Conservation (phyloP, 768 basidiomycete species). For the Boletus tomentosulus region DNA sequence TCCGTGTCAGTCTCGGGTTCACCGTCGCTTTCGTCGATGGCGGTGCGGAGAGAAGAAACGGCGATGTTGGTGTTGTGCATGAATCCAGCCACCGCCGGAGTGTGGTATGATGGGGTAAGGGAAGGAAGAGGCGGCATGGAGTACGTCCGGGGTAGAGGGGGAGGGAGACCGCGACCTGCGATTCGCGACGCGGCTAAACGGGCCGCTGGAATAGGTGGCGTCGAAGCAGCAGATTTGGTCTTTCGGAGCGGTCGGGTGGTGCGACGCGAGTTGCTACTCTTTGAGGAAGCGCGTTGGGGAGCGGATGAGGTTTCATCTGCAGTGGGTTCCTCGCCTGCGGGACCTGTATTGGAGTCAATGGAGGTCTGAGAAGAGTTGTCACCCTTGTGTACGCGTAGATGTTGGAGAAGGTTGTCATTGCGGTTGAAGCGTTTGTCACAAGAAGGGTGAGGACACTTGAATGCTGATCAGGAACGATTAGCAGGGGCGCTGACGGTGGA, state of each 20-base stretch:
- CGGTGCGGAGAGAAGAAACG: conserved; percentile 33
- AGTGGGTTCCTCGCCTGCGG: conserved; percentile 21
- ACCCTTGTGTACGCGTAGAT: conserved; percentile 64
- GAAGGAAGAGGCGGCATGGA: conserved; percentile 32
- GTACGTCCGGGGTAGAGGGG: conserved; percentile 31
- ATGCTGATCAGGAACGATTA: conserved; percentile 47
- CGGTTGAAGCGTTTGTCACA: conserved; percentile 76
- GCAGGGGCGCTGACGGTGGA: conserved; percentile 10
- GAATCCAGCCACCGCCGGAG: conserved; percentile 24
- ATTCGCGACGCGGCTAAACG: conserved; percentile 32
- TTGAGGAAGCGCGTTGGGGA: conserved; percentile 24
- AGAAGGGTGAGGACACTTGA: conserved; percentile 60
- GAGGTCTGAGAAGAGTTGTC: conserved; percentile 34
- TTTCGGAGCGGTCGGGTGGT: conserved; percentile 31
- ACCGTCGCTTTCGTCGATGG: conserved; percentile 34
- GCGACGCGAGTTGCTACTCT: conserved; percentile 21
- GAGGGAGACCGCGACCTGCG: conserved; percentile 27
- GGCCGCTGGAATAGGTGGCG: conserved; percentile 31
- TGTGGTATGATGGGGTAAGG: conserved; percentile 25
- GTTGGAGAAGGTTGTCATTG: conserved; percentile 78
- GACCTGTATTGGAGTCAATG: conserved; percentile 26
- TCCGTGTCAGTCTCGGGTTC: conserved; percentile 33
- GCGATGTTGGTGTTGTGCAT: conserved; percentile 35
- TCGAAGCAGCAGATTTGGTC: conserved; percentile 34
- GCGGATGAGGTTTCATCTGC: conserved; percentile 19